Base-by-base conservation (phyloP, 352 stramenopile species). In the Blastocystis sp. region DNA sequence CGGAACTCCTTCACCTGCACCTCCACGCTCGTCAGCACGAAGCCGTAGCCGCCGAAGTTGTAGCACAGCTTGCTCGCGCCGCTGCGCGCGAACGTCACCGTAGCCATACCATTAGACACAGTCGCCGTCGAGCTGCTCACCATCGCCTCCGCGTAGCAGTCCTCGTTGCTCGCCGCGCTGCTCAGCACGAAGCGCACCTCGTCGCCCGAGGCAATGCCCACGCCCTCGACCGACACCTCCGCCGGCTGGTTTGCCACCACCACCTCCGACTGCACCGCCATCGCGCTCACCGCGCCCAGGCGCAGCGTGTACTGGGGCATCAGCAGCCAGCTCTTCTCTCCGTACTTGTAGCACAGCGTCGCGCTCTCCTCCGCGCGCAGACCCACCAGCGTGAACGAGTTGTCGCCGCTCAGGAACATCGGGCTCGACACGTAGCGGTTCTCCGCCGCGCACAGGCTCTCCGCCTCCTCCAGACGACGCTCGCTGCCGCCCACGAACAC, bases 321-420 rank as follows among this genome's bases (percentile, higher is more conserved):
- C n/a, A 52, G 34, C 74, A 59, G 65, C 74, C 74, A 84, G 14
- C 4, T n/a, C 74, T 84, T 84, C n/a, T 66, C 59, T 9, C 45
- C 48, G 40, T 67, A 84, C 74, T 84, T 84, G 74, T 84, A 84
- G 53, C 74, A 84, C 74, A 84, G 67, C 74, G 69, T 28, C 2
- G 52, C 74, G 2, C 19, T 14, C 9, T 84, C 74, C 74, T 59
- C 56, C 28, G 52, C 19, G 3, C 28, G 5, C 0, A 4, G 9
- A 7, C 21, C 53, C 19, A 40, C 14, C 11, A 84, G 2, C 53
- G 21, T 28, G 19, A 69, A 38, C 19, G 11, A 2, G 28, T 64
- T 81, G 45, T 64, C 74, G n/a, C 74, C 74, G 61, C 40, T 60
- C 53, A 84, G 52, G 28, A 69, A 84, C n/a, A 41, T 67, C 59